phyloP scores from a whole-genome alignment of 2,329 filamentous ascomycete genomes.

The Alternaria gansuensis region DNA sequence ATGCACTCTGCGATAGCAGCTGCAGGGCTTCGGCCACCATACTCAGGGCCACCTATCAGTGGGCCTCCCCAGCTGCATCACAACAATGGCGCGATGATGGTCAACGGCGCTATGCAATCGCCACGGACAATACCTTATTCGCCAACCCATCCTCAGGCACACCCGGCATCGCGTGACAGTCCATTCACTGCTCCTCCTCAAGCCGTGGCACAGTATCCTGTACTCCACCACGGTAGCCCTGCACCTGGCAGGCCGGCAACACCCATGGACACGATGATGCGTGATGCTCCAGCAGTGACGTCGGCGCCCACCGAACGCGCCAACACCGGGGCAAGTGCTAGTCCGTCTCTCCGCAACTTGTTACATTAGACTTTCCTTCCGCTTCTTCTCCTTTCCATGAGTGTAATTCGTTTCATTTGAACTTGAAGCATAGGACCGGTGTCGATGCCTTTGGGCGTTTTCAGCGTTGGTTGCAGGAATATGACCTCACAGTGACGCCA shows the following conservation, averaged over 20 bases:
- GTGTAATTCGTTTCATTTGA: background rate
- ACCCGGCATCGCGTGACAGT: constrained; percentile 49
- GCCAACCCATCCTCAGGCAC: constrained; percentile 47
- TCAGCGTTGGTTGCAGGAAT: constrained; percentile 27
- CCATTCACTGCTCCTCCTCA: constrained; percentile 46
- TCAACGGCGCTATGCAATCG: constrained; percentile 51
- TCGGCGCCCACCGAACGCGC: constrained; percentile 42
- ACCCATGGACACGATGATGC: constrained; percentile 48
- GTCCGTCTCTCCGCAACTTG: constrained; percentile 59
- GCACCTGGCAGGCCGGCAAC: constrained; percentile 47
- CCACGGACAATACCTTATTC: constrained; percentile 50
- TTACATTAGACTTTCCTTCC: constrained; percentile 50
- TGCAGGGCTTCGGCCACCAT: constrained; percentile 41
- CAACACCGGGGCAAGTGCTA: constrained; percentile 56
- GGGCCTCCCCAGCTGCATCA: constrained; percentile 48
- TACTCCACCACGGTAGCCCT: constrained; percentile 46
- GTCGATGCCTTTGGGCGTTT: constrained; percentile 29
- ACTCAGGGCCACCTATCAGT: constrained; percentile 40
- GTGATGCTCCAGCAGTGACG: constrained; percentile 41
- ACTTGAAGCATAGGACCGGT: constrained; percentile 32
- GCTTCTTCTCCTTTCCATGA: constrained; percentile 15
- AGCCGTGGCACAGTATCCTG: constrained; percentile 36
- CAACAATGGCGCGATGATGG: constrained; percentile 43
- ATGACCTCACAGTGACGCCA: constrained; percentile 11
- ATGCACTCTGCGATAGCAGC: constrained; percentile 44